Conservation (phyloP, 129 eudicot species). For the Arctium minus region DNA sequence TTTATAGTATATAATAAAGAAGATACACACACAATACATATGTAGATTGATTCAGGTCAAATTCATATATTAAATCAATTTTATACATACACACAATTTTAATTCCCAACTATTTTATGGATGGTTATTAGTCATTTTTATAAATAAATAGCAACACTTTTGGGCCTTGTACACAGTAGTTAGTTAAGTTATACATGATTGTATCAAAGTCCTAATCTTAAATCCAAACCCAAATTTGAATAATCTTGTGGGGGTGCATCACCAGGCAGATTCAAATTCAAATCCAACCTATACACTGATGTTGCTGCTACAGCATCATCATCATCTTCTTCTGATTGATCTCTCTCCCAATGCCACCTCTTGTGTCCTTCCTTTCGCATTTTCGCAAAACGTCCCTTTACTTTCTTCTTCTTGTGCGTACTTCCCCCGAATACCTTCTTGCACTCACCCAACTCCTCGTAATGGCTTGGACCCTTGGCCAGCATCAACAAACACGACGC, state of each 20-base stretch:
- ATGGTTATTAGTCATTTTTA: no score
- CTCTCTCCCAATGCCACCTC: slow-evolving; percentile 80
- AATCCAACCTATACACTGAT: slow-evolving; percentile 35
- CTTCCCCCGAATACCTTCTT: slow-evolving; percentile 37
- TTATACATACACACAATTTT: no score
- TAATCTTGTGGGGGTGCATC: slow-evolving; percentile 18
- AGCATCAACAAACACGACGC: slow-evolving; percentile 65
- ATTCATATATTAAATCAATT: no score
- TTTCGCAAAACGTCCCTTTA: slow-evolving; percentile 77
- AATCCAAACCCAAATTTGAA: slow-evolving; percentile 40
- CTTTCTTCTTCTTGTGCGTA: slow-evolving; percentile 46
- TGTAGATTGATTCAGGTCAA: no score
- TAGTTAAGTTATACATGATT: background rate
- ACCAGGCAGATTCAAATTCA: slow-evolving; percentile 48
- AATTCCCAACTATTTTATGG: background rate
- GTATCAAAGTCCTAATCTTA: slow-evolving; percentile 59
- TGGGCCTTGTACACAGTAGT: background rate
- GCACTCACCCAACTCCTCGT: slow-evolving; percentile 18
- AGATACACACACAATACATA: no score
- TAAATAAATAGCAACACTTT: background rate
- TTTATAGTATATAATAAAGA: no score
- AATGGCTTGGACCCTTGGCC: slow-evolving; percentile 38
- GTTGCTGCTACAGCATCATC: slow-evolving; percentile 29
- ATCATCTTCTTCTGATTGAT: background rate
- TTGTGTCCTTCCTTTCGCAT: slow-evolving; percentile 45